phyloP scores from a whole-genome alignment of 1,139 yeast genomes.

The Meyerozyma carpophila region DNA sequence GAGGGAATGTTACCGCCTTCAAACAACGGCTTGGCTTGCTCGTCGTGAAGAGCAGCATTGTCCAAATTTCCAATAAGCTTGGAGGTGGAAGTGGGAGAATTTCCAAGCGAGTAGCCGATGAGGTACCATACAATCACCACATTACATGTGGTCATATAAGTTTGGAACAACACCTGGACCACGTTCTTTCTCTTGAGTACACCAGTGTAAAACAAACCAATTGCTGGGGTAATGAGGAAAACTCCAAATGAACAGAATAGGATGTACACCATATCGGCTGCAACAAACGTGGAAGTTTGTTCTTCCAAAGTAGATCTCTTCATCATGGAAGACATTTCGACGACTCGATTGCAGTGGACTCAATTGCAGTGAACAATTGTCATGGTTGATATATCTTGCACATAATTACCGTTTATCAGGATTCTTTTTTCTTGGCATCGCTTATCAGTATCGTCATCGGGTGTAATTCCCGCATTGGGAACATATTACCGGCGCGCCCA shows the following conservation, averaged over 20 bases:
- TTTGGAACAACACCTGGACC: conserved; percentile 34
- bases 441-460: background rate
- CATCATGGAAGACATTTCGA: background rate
- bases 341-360: background rate
- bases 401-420: background rate
- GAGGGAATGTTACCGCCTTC: conserved; percentile 37
- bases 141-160: conserved; percentile 33
- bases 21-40: conserved; percentile 31
- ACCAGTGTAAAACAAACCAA: conserved; percentile 40
- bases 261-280: conserved; percentile 32
- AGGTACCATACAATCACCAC: conserved; percentile 39
- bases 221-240: conserved; percentile 40
- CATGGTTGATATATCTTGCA: background rate
- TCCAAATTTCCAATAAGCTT: conserved; percentile 31
- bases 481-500: background rate
- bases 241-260: conserved; percentile 36
- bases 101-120: conserved; percentile 39
- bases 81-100: conserved; percentile 31
- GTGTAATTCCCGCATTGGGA: background rate
- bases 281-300: conserved; percentile 7
- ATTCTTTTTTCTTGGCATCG: background rate
- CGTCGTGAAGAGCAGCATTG: conserved; percentile 32
- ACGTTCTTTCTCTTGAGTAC: conserved; percentile 29
- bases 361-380: background rate
- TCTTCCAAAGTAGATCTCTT: conserved; percentile 6